These are phyloP conservation scores for Spongiforma sp. DNA, from an alignment of 1,284 basidiomycete genomes.

Conservation along the genomic window DNA sequence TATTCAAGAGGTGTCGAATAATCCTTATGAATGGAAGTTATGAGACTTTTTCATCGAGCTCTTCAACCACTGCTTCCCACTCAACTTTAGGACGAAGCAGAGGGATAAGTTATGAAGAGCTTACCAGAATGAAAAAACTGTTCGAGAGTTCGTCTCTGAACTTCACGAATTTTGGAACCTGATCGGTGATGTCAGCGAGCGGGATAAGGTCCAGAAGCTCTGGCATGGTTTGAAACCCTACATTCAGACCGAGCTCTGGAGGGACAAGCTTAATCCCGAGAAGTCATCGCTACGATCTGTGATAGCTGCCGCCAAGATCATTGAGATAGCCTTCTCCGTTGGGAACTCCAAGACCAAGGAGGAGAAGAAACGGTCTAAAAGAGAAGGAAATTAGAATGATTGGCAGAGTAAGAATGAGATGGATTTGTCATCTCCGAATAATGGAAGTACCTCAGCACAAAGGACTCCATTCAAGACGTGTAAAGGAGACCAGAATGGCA, in stretches of 20 bases:
- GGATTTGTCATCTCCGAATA: too few relatives aligned
- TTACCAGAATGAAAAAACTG: slow-evolving; percentile 29
- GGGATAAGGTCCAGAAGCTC: slow-evolving; percentile 37
- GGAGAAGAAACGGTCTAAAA: too few relatives aligned
- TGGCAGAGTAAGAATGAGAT: too few relatives aligned
- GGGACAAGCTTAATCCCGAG: slow-evolving; percentile 9
- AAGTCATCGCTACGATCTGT: neutral
- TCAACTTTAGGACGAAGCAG: slow-evolving; percentile 19
- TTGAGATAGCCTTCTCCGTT: neutral
- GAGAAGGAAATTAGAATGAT: too few relatives aligned
- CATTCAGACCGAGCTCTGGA: slow-evolving; percentile 39
- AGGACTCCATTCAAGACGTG: too few relatives aligned
- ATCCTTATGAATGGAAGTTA: slow-evolving; percentile 25
- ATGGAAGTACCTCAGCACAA: too few relatives aligned
- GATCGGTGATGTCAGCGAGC: slow-evolving; percentile 28
- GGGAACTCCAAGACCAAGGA: too few relatives aligned
- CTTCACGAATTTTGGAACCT: slow-evolving; percentile 32
- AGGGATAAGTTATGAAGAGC: slow-evolving; percentile 16
- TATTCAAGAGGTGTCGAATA: slow-evolving; percentile 35
- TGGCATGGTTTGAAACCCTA: slow-evolving; percentile 37
- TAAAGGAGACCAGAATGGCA: neutral
- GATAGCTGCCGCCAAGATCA: neutral
- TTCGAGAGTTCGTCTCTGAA: slow-evolving; percentile 28
- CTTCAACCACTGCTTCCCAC: slow-evolving; percentile 38
- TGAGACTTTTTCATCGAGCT: slow-evolving; percentile 32